Base-by-base conservation (phyloP, 345 rosid species). In the Camelina sativa region DNA sequence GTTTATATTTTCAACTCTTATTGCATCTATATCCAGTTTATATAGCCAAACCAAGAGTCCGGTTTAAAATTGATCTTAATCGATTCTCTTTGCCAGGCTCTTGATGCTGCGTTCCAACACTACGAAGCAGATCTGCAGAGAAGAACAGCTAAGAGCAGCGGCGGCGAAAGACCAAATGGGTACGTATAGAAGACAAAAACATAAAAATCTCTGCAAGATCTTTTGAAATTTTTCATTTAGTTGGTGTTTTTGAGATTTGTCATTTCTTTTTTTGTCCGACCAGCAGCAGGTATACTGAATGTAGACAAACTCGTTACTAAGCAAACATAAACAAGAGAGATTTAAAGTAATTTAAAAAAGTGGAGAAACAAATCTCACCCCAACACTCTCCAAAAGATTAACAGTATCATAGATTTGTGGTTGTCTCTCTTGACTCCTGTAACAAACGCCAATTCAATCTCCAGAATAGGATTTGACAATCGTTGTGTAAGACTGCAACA, bases 81-180 rank as follows among this genome's bases (percentile, higher is more conserved):
- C 1, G 7, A 52, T 25, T 23, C 16, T 72, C 20, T 34, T 4
- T 4, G 62, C 69, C 63, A 81, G 84, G 79, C 84, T 75, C 77
- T 81, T 11, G 84, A 81, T 5, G 77, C 84, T 60, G 82, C 80
- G 2, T 69, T 78, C 41, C 82, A 78, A 67, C 82, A 81, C 62
- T 75, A 78, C 58, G 84, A 81, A 61, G 58, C 80, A 2, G 81
- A 79, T 70, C 62, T 78, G 48, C 74, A 71, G 63, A 81, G 80
- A 77, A 78, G 77, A 75, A 52, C 69, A 13, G 23, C 81, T 1
- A 77, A 62, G 63, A 60, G 70, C 17, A 32, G 13, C 13, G 61
- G 65, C 7, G 76, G 55, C 41, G 62, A 74, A 50, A 77, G 43
- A 69, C 73, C 77, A 52, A 77, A 80, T 23, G 80, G 78, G 11